Percentiles rank a stretch among this genome's conserved stretches.
Conservation (phyloP, 306 rosid species). For the Argentina anserina region DNA sequence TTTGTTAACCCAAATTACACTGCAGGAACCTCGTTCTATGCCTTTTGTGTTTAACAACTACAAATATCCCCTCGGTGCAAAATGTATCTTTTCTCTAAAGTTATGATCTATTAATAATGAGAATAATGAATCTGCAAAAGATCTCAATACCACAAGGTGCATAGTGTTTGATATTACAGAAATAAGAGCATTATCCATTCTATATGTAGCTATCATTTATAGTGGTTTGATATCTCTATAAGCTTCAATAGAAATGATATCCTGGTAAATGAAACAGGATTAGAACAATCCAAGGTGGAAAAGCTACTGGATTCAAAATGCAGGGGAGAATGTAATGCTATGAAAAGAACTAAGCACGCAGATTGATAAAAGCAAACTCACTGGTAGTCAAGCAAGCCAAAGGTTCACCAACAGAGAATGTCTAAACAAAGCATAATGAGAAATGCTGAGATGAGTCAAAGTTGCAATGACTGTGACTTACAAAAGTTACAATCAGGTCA, state of each 20-base stretch:
- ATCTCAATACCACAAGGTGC: not conserved
- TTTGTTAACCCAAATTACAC: constrained; percentile 28
- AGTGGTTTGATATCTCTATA: not conserved
- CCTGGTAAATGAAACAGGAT: not conserved
- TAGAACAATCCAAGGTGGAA: not conserved
- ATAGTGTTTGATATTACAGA: not conserved
- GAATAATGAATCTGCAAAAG: not conserved
- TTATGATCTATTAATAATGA: not conserved
- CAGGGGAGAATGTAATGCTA: not conserved
- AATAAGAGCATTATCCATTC: not conserved
- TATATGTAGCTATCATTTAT: not conserved
- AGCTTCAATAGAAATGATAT: not conserved
- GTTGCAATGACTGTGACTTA: too few relatives aligned
- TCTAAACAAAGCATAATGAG: not conserved
- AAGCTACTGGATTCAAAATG: not conserved
- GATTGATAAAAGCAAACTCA: not conserved
- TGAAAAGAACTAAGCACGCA: not conserved
- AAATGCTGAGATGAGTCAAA: too few relatives aligned
- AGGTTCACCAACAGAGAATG: not conserved
- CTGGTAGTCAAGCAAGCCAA: not conserved
- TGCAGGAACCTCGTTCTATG: constrained; percentile 43
- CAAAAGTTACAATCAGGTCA: too few relatives aligned
- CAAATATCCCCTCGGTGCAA: not conserved
- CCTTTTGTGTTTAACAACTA: constrained; percentile 34
- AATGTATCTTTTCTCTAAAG: not conserved